phyloP scores from a whole-genome alignment of 2,329 filamentous ascomycete genomes.

The Aspergillus tubingensis region DNA sequence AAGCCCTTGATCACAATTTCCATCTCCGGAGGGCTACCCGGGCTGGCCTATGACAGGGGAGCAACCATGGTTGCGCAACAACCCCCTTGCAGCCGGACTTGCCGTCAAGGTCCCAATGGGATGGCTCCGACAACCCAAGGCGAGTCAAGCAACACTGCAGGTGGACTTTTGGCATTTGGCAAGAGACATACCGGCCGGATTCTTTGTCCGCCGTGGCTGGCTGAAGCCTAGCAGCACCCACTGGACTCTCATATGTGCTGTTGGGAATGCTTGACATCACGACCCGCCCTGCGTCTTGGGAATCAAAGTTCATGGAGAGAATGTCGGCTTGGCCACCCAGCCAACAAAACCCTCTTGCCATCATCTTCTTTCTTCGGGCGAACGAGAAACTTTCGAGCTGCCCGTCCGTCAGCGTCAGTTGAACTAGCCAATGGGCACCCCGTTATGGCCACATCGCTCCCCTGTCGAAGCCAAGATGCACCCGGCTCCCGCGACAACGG shows the following conservation, averaged over 20 bases:
- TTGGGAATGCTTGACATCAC: slow-evolving; percentile 1
- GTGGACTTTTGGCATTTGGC: background rate
- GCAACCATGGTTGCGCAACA: background rate
- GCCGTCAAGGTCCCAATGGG: background rate
- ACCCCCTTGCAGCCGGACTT: background rate
- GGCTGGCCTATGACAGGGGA: background rate
- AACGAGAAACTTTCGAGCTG: too few relatives aligned
- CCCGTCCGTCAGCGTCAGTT: background rate
- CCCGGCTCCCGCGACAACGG: background rate
- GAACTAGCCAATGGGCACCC: background rate
- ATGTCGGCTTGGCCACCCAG: background rate
- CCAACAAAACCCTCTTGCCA: background rate
- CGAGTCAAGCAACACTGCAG: too few relatives aligned
- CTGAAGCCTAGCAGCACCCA: background rate
- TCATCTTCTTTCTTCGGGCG: background rate
- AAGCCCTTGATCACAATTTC: background rate
- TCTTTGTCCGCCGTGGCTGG: background rate
- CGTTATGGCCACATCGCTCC: background rate
- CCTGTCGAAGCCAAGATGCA: background rate
- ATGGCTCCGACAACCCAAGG: background rate
- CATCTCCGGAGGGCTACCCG: background rate
- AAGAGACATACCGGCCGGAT: background rate
- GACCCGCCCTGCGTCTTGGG: background rate
- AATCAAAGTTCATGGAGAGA: background rate
- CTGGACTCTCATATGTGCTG: background rate